Evolutionary conservation across 106 monocot species (phyloP).

Genomic region (Dendrobium huoshanense): DNA sequence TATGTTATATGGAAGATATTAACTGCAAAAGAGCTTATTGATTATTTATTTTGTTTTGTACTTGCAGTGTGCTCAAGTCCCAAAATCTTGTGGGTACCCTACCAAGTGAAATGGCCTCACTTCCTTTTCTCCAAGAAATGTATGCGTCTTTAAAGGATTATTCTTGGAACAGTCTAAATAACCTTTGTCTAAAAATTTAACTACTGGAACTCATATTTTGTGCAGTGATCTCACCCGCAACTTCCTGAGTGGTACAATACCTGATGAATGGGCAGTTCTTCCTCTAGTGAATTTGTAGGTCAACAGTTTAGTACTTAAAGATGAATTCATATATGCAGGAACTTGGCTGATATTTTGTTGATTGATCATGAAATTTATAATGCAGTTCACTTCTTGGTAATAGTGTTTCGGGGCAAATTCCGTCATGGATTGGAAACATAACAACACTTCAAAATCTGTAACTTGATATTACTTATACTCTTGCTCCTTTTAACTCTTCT

Average conservation of each 20-base stretch:
- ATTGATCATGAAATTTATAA: not conserved
- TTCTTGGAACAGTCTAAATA: not conserved
- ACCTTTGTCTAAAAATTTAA: not conserved
- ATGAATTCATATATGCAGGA: not conserved
- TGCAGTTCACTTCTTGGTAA: constrained; percentile 15
- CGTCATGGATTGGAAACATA: constrained; percentile 11
- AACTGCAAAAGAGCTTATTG: not conserved
- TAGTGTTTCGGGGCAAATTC: constrained; percentile 2
- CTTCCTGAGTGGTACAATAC: constrained; percentile 20
- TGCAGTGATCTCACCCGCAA: constrained; percentile 18
- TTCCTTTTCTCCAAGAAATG: constrained; percentile 16
- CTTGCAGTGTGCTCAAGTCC: constrained; percentile 5
- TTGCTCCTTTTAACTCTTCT: not conserved
- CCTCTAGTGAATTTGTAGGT: constrained; percentile 15
- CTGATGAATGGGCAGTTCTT: constrained; percentile 14
- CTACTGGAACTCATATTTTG: constrained; percentile 3
- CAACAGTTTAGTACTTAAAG: not conserved
- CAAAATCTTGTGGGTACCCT: constrained; percentile 13
- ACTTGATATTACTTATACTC: not conserved
- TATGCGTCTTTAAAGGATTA: not conserved
- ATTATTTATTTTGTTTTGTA: not conserved
- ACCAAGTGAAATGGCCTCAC: constrained; percentile 14
- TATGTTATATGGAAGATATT: too few species aligned
- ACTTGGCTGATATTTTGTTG: not conserved
- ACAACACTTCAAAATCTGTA: constrained; percentile 7